These are phyloP conservation scores for Paramecium octaurelia DNA, from an alignment of 73 alveolate genomes.

Conservation along the genomic window DNA sequence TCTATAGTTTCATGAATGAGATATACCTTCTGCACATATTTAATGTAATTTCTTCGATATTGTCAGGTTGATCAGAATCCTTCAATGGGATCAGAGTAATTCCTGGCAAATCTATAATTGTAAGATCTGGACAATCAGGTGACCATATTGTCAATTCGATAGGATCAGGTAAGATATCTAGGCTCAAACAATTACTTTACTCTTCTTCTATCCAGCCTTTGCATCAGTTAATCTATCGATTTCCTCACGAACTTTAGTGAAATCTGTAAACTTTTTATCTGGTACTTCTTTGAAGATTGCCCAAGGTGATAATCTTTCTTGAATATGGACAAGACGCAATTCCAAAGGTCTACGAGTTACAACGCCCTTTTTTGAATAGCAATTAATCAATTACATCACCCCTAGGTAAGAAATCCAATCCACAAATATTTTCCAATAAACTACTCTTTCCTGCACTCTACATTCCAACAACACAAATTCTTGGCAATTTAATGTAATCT, in stretches of 20 bases:
- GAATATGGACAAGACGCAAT: constrained; percentile 83
- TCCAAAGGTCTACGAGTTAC: constrained; percentile 94
- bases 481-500: constrained; percentile 74
- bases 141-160: constrained; percentile 75
- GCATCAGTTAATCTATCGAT: constrained; percentile 91
- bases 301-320: constrained; percentile 64
- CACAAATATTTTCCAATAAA: constrained; percentile 81
- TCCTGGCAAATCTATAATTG: constrained; percentile 92
- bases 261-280: constrained; percentile 72
- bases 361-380: constrained; percentile 74
- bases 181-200: neutral
- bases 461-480: constrained; percentile 80
- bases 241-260: constrained; percentile 78
- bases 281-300: constrained; percentile 72
- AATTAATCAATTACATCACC: constrained; percentile 71
- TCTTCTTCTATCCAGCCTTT: constrained; percentile 86
- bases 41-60: constrained; percentile 67
- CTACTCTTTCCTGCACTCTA: constrained; percentile 87
- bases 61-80: constrained; percentile 68
- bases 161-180: constrained; percentile 71
- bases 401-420: constrained; percentile 90
- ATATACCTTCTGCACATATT: constrained; percentile 62
- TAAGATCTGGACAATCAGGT: constrained; percentile 86
- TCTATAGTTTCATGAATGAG: constrained; percentile 41
- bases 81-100: constrained; percentile 77